phyloP scores from a whole-genome alignment of 2,329 filamentous ascomycete species.

The Phyllosticta citrichinensis region DNA sequence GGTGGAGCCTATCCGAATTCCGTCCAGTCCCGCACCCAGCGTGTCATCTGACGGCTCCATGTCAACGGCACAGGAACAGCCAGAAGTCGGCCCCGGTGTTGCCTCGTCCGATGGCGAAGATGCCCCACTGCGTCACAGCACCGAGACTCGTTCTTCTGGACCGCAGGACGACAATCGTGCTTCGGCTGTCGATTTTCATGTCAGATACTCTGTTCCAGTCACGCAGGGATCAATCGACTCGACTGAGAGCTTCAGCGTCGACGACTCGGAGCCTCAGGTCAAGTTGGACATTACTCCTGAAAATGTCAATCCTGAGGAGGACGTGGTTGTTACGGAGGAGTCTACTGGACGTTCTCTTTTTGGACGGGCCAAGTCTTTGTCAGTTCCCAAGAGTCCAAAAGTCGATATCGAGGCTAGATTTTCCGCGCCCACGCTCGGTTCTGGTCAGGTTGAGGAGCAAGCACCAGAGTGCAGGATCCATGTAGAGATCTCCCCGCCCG shows the following conservation, averaged over 20 bases:
- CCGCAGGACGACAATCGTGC: neutral
- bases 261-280: constrained; percentile 10
- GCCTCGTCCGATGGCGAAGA: neutral
- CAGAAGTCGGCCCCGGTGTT: neutral
- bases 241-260: neutral
- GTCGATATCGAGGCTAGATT: neutral
- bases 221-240: constrained; percentile 13
- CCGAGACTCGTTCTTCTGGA: neutral
- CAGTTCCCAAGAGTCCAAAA: neutral
- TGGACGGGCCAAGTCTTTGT: constrained; percentile 4
- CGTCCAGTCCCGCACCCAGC: neutral
- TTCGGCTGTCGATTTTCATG: constrained; percentile 23
- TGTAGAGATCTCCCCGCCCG: neutral
- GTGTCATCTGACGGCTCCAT: neutral
- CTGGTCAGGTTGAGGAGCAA: neutral
- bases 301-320: constrained; percentile 1
- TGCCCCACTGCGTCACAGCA: neutral
- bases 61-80: constrained; percentile 3
- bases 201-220: constrained; percentile 22
- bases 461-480: neutral
- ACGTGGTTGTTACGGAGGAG: constrained; percentile 8
- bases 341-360: neutral
- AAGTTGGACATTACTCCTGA: constrained; percentile 13
- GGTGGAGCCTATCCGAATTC: neutral
- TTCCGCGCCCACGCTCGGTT: constrained; percentile 1